phyloP scores from a whole-genome alignment of 495 filamentous ascomycete genomes.

The Aspergillus olivimuriae region DNA sequence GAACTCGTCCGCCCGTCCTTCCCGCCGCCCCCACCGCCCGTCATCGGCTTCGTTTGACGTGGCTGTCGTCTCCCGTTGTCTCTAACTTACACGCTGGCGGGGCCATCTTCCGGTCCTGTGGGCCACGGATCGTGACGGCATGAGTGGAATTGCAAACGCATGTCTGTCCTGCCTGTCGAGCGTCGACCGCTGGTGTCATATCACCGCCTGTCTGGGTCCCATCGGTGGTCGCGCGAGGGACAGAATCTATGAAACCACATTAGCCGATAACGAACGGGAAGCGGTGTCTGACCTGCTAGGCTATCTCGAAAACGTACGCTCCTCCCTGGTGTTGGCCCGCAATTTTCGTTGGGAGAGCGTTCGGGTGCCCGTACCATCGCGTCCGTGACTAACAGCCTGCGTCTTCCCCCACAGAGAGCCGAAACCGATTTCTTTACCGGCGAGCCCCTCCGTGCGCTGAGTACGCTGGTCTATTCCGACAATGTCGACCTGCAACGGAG shows the following conservation, averaged over 20 bases:
- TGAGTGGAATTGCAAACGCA: slow-evolving; percentile 38
- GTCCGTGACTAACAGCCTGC: too few relatives aligned
- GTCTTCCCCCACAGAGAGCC: slow-evolving; percentile 54
- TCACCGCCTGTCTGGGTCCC: slow-evolving; percentile 39
- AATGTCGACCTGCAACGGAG: slow-evolving; percentile 98
- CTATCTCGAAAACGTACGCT: slow-evolving; percentile 87
- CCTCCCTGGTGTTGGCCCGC: background rate
- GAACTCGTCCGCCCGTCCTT: slow-evolving; percentile 1
- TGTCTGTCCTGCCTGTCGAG: slow-evolving; percentile 41
- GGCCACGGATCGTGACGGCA: slow-evolving; percentile 26
- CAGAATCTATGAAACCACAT: slow-evolving; percentile 88
- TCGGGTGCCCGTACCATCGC: too few relatives aligned
- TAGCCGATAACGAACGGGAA: slow-evolving; percentile 95
- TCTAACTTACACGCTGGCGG: slow-evolving; percentile 16
- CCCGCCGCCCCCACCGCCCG: slow-evolving; percentile 10
- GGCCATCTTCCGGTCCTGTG: slow-evolving; percentile 26
- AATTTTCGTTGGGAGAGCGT: too few relatives aligned
- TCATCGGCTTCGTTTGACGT: slow-evolving; percentile 3
- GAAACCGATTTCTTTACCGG: slow-evolving; percentile 98
- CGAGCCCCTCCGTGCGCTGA: slow-evolving; percentile 89
- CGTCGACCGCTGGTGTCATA: slow-evolving; percentile 43
- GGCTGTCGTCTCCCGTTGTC: slow-evolving; percentile 11
- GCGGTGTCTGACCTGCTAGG: slow-evolving; percentile 92
- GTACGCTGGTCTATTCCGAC: slow-evolving; percentile 94
- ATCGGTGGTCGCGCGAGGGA: slow-evolving; percentile 76